Evolutionary conservation across 2,329 filamentous ascomycete genomes (phyloP).

Genomic region (Fusarium aywerte): DNA sequence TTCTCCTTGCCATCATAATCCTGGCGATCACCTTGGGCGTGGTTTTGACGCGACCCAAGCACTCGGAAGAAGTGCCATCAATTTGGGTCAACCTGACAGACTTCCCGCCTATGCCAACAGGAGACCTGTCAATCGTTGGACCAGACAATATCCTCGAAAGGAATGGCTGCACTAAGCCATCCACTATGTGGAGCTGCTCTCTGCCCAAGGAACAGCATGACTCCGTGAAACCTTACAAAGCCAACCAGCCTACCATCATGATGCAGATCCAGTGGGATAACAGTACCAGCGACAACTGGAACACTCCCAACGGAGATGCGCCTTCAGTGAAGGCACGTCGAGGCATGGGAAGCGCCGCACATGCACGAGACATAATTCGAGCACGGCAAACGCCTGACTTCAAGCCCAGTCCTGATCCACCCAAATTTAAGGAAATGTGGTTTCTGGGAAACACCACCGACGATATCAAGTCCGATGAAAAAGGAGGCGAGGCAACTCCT

Average conservation of each 20-base stretch:
- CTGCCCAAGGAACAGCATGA: slow-evolving; percentile 81
- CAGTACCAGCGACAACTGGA: slow-evolving; percentile 63
- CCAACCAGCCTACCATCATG: slow-evolving; percentile 80
- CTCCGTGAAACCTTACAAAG: slow-evolving; percentile 69
- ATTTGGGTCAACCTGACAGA: slow-evolving; percentile 86
- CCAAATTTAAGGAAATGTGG: slow-evolving; percentile 74
- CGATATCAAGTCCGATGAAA: slow-evolving; percentile 70
- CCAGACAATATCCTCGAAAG: slow-evolving; percentile 73
- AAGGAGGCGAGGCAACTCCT: slow-evolving; percentile 86
- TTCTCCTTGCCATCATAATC: slow-evolving; percentile 65
- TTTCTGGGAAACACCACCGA: slow-evolving; percentile 92
- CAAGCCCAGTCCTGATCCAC: slow-evolving; percentile 65
- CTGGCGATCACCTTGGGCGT: slow-evolving; percentile 68
- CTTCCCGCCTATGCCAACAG: slow-evolving; percentile 87
- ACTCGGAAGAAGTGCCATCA: slow-evolving; percentile 50
- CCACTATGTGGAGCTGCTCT: slow-evolving; percentile 86
- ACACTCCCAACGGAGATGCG: slow-evolving; percentile 55
- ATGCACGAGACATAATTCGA: slow-evolving; percentile 40
- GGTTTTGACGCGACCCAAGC: slow-evolving; percentile 56
- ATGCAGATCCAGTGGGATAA: slow-evolving; percentile 81
- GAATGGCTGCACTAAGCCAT: slow-evolving; percentile 75
- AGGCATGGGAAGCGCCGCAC: slow-evolving; percentile 40
- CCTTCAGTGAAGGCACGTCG: slow-evolving; percentile 47
- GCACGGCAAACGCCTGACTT: slow-evolving; percentile 48
- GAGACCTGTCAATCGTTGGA: slow-evolving; percentile 80